Evolutionary conservation across 805 yeast species (phyloP).

Genomic region (Myxozyma neotropica): DNA sequence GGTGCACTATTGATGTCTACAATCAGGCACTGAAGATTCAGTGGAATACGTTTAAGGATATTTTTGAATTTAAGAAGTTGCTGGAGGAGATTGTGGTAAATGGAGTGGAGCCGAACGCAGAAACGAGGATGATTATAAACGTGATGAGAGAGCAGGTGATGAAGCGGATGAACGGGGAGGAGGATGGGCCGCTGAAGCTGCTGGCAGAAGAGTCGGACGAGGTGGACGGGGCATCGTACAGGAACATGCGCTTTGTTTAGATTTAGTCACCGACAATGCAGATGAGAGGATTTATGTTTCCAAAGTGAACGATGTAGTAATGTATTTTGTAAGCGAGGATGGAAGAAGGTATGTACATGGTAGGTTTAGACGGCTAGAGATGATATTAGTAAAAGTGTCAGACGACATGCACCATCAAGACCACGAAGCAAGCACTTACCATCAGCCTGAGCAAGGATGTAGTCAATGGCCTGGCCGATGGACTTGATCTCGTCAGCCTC

Average conservation of each 20-base stretch:
- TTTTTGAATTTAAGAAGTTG: conserved; percentile 42
- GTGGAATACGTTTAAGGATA: conserved; percentile 48
- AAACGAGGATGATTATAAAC: conserved; percentile 41
- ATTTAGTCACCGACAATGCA: background rate
- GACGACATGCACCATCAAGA: too few relatives aligned
- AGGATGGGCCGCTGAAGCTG: conserved; percentile 11
- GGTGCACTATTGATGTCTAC: conserved; percentile 47
- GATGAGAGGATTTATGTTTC: background rate
- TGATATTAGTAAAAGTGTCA: too few relatives aligned
- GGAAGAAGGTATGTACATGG: background rate
- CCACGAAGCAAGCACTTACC: conserved; percentile 40
- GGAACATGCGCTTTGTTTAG: conserved; percentile 15
- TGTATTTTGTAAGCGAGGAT: too few relatives aligned
- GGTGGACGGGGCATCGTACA: conserved; percentile 16
- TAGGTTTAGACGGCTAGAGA: conserved; percentile 15
- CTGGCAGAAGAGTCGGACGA: conserved; percentile 19
- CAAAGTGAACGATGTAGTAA: too few relatives aligned
- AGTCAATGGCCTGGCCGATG: conserved; percentile 89
- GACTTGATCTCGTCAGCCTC: conserved; percentile 93
- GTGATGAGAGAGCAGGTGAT: conserved; percentile 27
- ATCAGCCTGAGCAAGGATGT: conserved; percentile 62
- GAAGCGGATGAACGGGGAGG: background rate
- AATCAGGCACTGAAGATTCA: conserved; percentile 44
- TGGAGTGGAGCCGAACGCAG: conserved; percentile 45
- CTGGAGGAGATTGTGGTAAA: conserved; percentile 49